Evolutionary conservation across 441 rosid species (phyloP).

Genomic region (Gossypium schwendimanii): DNA sequence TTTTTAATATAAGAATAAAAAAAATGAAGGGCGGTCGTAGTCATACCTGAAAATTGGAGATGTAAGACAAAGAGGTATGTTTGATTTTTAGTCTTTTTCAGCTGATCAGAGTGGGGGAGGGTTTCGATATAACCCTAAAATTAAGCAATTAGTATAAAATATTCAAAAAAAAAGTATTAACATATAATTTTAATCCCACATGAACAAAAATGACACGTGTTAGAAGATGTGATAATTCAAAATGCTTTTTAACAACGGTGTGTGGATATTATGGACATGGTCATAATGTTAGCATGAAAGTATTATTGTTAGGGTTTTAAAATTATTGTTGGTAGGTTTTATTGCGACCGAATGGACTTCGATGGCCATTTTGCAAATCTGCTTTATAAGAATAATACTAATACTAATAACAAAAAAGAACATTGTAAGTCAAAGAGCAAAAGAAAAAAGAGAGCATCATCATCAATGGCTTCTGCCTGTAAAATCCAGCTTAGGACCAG

Average conservation of each 20-base stretch:
- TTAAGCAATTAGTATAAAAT: too few relatives aligned
- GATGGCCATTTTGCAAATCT: slow-evolving; percentile 9
- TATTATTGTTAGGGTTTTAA: slow-evolving; percentile 10
- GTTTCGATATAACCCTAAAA: too few relatives aligned
- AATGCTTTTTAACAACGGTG: neutral
- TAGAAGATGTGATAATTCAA: too few relatives aligned
- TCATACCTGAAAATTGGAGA: neutral
- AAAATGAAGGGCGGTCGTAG: neutral
- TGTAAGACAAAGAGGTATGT: neutral
- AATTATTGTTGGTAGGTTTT: slow-evolving; percentile 25
- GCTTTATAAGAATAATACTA: neutral
- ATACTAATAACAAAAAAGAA: neutral
- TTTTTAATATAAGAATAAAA: neutral
- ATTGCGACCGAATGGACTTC: slow-evolving; percentile 31
- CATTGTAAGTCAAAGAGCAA: neutral
- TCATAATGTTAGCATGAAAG: neutral
- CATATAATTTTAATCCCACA: too few relatives aligned
- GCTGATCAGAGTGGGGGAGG: neutral
- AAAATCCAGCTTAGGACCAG: neutral
- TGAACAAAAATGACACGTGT: too few relatives aligned
- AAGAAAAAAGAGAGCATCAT: neutral
- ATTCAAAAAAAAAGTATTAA: too few relatives aligned
- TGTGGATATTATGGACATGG: neutral
- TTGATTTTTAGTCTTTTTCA: neutral
- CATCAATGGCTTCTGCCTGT: neutral